Evolutionary conservation across 2,329 filamentous ascomycete genomes (phyloP).

Genomic region (Claviceps sorghi): DNA sequence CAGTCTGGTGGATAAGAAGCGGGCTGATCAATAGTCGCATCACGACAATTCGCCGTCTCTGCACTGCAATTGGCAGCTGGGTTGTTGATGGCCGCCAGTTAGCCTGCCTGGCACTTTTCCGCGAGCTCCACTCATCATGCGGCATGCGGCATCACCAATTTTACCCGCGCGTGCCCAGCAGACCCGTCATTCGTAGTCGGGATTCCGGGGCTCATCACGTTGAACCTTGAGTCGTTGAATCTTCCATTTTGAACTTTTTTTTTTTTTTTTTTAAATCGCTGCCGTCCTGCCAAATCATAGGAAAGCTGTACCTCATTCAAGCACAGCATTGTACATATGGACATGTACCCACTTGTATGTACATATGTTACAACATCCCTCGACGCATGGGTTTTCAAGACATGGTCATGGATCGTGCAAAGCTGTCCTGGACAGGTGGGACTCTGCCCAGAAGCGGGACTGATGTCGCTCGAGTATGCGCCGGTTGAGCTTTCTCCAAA

Average conservation of each 20-base stretch:
- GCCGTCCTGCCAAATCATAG: not conserved
- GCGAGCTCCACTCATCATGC: not conserved
- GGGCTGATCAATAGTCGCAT: not conserved
- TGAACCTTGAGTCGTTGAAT: not conserved
- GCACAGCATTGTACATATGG: no score
- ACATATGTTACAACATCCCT: no score
- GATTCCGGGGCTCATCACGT: not conserved
- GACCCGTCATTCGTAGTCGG: not conserved
- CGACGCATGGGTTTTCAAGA: no score
- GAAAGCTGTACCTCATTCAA: not conserved
- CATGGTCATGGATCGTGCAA: conserved; percentile 11
- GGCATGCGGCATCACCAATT: not conserved
- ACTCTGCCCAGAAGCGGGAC: conserved; percentile 23
- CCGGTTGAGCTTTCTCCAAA: not conserved
- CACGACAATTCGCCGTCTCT: not conserved
- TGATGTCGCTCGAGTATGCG: conserved; percentile 5
- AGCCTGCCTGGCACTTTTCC: conserved; percentile 1
- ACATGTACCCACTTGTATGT: no score
- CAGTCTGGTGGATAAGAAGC: not conserved
- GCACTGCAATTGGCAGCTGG: conserved; percentile 2
- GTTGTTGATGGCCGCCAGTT: not conserved
- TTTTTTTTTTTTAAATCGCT: no score
- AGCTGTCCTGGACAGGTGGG: conserved; percentile 26
- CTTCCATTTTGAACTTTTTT: not conserved
- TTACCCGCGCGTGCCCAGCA: not conserved